Evolutionary conservation across 306 rosid species (phyloP).

Genomic region (Castanea mollissima): DNA sequence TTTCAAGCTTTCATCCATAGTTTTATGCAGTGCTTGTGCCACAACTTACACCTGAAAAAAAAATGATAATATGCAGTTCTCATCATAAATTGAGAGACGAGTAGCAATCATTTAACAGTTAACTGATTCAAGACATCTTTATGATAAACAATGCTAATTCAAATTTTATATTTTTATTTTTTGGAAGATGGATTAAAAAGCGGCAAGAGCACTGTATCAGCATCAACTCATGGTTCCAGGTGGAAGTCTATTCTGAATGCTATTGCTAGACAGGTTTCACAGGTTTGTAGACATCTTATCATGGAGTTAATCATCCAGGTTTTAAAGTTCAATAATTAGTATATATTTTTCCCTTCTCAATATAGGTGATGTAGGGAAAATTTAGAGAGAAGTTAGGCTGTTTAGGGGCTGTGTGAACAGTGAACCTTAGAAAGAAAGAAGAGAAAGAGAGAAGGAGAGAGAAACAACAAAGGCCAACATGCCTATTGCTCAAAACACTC

Average conservation of each 20-base stretch:
- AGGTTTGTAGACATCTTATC: conserved; percentile 47
- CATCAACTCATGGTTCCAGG: conserved; percentile 50
- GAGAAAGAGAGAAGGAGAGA: too few relatives aligned
- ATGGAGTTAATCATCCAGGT: neutral
- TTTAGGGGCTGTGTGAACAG: too few relatives aligned
- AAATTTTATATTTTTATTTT: conserved; percentile 18
- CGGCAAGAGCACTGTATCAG: conserved; percentile 35
- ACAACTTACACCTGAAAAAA: neutral
- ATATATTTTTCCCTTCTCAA: neutral
- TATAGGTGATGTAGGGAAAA: neutral
- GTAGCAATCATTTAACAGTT: neutral
- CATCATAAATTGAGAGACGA: neutral
- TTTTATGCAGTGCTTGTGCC: neutral
- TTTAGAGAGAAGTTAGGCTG: too few relatives aligned
- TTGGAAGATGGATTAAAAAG: conserved; percentile 54
- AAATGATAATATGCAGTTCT: neutral
- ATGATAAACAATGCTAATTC: conserved; percentile 25
- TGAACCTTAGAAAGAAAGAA: too few relatives aligned
- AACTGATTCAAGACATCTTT: conserved; percentile 11
- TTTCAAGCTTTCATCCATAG: neutral
- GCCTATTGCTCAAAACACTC: too few relatives aligned
- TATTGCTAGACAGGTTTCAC: conserved; percentile 86
- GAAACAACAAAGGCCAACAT: too few relatives aligned
- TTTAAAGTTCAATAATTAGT: neutral
- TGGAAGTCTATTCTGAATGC: conserved; percentile 73